A percentile compares a stretch with the other conserved stretches of the same genome.
Evolutionary conservation across 1,284 basidiomycete species (phyloP).

Genomic region (Sparassis latifolia): DNA sequence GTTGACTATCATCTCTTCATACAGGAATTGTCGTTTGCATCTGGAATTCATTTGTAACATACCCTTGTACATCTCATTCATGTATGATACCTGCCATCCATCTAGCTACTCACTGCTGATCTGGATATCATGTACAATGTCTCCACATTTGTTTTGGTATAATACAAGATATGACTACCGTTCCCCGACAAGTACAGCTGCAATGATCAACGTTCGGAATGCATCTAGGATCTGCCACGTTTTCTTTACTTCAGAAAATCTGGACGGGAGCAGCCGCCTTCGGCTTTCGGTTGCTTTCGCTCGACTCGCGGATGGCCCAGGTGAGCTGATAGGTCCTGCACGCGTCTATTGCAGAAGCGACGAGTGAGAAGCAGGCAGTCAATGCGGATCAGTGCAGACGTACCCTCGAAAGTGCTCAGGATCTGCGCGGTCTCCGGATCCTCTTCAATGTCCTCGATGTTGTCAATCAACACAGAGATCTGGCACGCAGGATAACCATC

Average conservation of each 20-base stretch:
- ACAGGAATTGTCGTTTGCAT: background rate
- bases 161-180: no score
- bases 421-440: constrained; percentile 65
- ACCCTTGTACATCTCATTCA: background rate
- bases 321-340: constrained; percentile 84
- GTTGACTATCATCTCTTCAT: background rate
- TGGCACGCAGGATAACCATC: constrained; percentile 9
- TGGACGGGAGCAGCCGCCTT: constrained; percentile 8
- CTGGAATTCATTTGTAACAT: background rate
- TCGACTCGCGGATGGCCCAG: constrained; percentile 80
- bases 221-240: no score
- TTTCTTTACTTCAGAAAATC: background rate
- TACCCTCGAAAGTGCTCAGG: constrained; percentile 71
- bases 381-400: constrained; percentile 9
- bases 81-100: background rate
- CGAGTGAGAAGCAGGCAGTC: constrained; percentile 3
- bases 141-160: no score
- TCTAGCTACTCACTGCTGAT: background rate
- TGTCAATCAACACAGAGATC: constrained; percentile 79
- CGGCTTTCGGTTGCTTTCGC: constrained; percentile 41
- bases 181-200: no score
- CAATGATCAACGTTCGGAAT: no score
- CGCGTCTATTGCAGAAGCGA: constrained; percentile 49
- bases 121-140: background rate
- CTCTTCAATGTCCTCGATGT: constrained; percentile 75